Base-by-base conservation (phyloP, 805 yeast species). In the Yarrowia alimentaria region DNA sequence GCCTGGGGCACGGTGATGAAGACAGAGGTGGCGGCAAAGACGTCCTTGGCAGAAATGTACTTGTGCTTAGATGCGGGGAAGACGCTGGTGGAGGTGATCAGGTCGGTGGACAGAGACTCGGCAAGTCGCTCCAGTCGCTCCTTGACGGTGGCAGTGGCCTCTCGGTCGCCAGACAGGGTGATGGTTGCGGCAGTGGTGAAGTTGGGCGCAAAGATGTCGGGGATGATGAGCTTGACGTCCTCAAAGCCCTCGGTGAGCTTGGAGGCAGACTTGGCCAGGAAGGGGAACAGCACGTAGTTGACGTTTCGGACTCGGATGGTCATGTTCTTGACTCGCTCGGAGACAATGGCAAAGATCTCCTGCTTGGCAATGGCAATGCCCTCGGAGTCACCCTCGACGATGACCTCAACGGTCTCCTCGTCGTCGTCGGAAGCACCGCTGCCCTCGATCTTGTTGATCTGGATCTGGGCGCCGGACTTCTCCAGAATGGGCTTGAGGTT, bases 341-440 rank as follows among this genome's bases (percentile, higher is more conserved):
- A 75, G 43, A 89, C 94, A 60, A 89, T 84, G 16, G 77, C 79
- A 61, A 78, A 58, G 57, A 91, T 88, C 62, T 74, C 79, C 26
- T 69, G 65, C 62, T 83, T 83, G 22, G 97, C 96, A 43, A 75
- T 74, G 56, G 74, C 76, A 58, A 85, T 85, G 51, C 96, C 89
- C 63, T 85, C 94, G 54, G 78, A 75, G 62, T 89, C 95, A 68
- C 97, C 98, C 54, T 79, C 83, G 52, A 90, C 71, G 20, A 79
- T 68, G 51, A 90, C 82, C 25, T 72, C 70, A 24, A 84, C 73
- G n/a, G 77, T 64, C 40, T 72, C 78, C 28, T 82, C 82, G 56
- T 81, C 87, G 53, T 77, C 83, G 54, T 59, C 28, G 31, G 48
- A 31, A 63, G 54, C 9, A 57, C 58, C 58, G 20, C 17, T 24